Conservation (phyloP, 306 rosid genomes). For the Delonix regia region DNA sequence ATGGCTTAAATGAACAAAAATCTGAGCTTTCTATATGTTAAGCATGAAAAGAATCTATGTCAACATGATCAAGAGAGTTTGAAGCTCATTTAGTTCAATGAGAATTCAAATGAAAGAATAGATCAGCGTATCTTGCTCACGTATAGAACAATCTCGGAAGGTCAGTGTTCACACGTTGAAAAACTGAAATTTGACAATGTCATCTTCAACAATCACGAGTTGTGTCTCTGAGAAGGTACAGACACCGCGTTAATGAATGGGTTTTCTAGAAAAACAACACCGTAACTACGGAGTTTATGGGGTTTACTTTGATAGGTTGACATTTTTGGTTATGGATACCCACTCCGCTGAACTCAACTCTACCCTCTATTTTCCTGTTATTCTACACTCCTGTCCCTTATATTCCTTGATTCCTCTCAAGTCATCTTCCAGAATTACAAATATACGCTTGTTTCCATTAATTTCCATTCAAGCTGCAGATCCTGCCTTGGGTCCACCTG, state of each 20-base stretch:
- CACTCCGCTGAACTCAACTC: neutral
- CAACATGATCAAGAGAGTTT: neutral
- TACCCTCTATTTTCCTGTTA: neutral
- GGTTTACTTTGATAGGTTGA: neutral
- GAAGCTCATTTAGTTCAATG: neutral
- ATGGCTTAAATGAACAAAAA: neutral
- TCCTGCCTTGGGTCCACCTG: neutral
- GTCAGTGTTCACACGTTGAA: conserved; percentile 15
- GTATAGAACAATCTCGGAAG: neutral
- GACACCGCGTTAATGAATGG: neutral
- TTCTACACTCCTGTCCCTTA: neutral
- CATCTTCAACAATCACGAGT: conserved; percentile 3
- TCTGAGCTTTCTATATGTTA: neutral
- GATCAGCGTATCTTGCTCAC: conserved; percentile 8
- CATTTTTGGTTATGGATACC: neutral
- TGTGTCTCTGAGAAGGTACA: neutral
- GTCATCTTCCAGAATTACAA: neutral
- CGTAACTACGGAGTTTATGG: neutral
- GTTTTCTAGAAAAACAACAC: neutral
- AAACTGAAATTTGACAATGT: conserved; percentile 9
- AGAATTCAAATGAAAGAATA: neutral
- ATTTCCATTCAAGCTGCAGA: neutral
- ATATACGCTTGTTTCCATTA: neutral
- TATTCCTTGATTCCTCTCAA: neutral
- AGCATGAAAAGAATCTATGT: neutral